phyloP scores from a whole-genome alignment of 805 yeast genomes.

The Myxozyma kluyveri region DNA sequence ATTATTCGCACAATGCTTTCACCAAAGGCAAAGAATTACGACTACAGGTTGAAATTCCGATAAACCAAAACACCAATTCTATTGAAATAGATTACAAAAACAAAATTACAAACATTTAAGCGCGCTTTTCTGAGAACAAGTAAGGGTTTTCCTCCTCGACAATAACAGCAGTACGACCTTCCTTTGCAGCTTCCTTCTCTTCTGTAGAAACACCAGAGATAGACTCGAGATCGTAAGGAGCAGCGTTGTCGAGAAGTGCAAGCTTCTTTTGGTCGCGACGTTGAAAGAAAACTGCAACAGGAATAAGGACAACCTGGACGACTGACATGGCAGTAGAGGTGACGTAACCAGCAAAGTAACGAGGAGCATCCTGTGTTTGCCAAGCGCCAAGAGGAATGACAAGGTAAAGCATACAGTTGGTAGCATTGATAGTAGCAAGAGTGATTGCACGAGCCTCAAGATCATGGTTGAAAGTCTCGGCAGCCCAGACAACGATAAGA shows the following conservation, averaged over 20 bases:
- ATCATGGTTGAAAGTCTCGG: constrained; percentile 56
- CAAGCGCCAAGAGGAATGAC: constrained; percentile 51
- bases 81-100: too few relatives aligned
- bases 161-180: neutral
- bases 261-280: constrained; percentile 42
- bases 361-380: constrained; percentile 37
- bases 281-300: constrained; percentile 49
- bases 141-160: neutral
- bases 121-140: too few relatives aligned
- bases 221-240: neutral
- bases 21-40: too few relatives aligned
- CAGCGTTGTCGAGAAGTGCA: neutral
- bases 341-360: constrained; percentile 34
- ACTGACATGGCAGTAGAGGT: constrained; percentile 31
- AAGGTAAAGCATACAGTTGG: constrained; percentile 56
- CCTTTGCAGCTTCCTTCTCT: neutral
- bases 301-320: constrained; percentile 26
- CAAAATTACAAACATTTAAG: too few relatives aligned
- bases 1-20: too few relatives aligned
- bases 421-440: constrained; percentile 50
- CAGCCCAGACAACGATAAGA: constrained; percentile 56
- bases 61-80: too few relatives aligned
- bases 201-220: neutral
- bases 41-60: too few relatives aligned
- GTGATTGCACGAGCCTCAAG: constrained; percentile 53